Evolutionary conservation across 306 rosid species (phyloP), one percentile per base, ranked within the genome.

Genomic region (Dryas alaskensis): DNA sequence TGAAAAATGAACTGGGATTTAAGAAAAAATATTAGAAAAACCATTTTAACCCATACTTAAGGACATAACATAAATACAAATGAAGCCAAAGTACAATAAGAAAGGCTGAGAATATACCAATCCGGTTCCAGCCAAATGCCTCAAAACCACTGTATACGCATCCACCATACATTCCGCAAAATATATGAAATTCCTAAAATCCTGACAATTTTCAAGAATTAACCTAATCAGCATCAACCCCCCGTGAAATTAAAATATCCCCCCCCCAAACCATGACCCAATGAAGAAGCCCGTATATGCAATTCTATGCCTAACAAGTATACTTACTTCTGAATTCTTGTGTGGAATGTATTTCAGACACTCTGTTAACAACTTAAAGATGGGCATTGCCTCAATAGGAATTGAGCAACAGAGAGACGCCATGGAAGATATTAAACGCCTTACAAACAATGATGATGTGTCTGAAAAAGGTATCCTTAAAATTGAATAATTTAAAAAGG

Each of bases 321-420:
- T 25, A 75, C 98, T 84, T 84, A 92, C 98, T 76, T 91, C 91
- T 57, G 78, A 76, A 79, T 85, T 84, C 80, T 65, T 78, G 31
- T 58, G 74, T 1, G 90, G 94, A 76, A 80, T 61, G 70, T 81
- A 88, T 46, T 82, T 77, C 58, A 91, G 88, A 84, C 87, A 75
- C 65, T 78, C 85, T 43, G 73, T 83, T 69, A 94, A 82, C 86
- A 92, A 73, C 84, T 74, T 85, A 73, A 94, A 78, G 69, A 94
- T 84, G 39, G 95, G 96, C 69, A 89, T 17, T 57, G 96, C 80
- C 63, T 89, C 94, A 1, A 76, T 70, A 2, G 95, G 91, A 61
- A 79, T 79, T 0, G 90, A 85, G 85, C 95, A 91, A 82, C 95
- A 91, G 81, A 91, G 82, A 9, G 95, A 79, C 10, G 81, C 83